Percentiles rank a stretch among this genome's conserved stretches.
Conservation (phyloP, 345 rosid species). For the Aquilaria malaccensis region DNA sequence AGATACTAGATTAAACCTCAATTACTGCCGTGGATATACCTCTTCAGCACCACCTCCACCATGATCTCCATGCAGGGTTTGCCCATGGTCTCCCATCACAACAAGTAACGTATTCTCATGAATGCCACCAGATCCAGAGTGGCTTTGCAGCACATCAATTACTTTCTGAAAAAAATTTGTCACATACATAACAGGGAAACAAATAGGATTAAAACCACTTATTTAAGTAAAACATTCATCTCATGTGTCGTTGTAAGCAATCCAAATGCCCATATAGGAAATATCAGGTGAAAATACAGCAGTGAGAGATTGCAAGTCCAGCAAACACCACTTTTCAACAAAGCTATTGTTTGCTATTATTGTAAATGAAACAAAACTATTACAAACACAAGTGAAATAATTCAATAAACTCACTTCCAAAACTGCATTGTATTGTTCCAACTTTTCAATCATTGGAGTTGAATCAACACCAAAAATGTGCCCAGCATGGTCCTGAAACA, state of each 20-base stretch:
- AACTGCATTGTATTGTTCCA: slow-evolving; percentile 77
- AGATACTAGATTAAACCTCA: too few relatives aligned
- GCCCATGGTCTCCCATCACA: slow-evolving; percentile 98
- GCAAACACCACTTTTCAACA: too few relatives aligned
- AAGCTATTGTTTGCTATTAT: too few relatives aligned
- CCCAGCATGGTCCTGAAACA: slow-evolving; percentile 86
- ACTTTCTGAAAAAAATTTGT: slow-evolving; percentile 43
- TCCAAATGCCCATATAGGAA: neutral
- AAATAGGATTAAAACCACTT: too few relatives aligned
- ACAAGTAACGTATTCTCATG: slow-evolving; percentile 83
- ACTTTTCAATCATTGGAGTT: slow-evolving; percentile 65
- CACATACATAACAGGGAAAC: neutral
- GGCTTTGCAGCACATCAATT: slow-evolving; percentile 44
- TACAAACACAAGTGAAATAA: neutral
- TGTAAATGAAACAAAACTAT: slow-evolving; percentile 5
- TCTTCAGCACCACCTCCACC: slow-evolving; percentile 97
- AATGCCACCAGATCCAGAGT: slow-evolving; percentile 69
- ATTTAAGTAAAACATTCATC: too few relatives aligned
- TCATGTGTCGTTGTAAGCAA: neutral
- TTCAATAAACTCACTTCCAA: slow-evolving; percentile 54
- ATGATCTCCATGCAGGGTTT: slow-evolving; percentile 95
- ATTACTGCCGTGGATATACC: slow-evolving; percentile 28
- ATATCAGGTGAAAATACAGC: neutral
- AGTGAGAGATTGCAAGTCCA: neutral
- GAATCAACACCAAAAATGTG: slow-evolving; percentile 93